A percentile compares a stretch with the other conserved stretches of the same genome.
Conservation (phyloP, 2,329 filamentous ascomycete species). For the Fusarium devonianum region DNA sequence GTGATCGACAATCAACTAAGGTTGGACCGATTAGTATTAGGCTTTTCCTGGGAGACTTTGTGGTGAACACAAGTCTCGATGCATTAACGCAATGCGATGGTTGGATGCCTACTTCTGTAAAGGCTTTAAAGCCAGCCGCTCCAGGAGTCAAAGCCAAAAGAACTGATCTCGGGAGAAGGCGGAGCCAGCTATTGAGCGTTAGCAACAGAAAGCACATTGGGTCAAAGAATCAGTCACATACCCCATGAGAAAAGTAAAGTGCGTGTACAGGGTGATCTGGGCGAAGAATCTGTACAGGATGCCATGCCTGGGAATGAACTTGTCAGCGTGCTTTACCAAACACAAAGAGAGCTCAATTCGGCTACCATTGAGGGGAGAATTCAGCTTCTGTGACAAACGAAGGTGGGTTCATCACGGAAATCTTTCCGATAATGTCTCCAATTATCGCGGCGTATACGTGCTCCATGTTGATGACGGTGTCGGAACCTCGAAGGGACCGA, state of each 20-base stretch:
- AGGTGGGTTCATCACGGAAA: neutral
- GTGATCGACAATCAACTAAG: neutral
- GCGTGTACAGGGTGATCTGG: neutral
- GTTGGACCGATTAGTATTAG: neutral
- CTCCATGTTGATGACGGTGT: neutral
- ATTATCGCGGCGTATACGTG: neutral
- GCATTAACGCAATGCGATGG: neutral
- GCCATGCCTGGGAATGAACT: neutral
- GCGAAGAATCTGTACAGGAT: neutral
- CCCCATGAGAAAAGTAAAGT: neutral
- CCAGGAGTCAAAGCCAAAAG: neutral
- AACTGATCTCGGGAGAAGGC: neutral
- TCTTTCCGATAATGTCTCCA: neutral
- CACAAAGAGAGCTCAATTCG: neutral
- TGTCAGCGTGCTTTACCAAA: neutral
- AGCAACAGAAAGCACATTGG: neutral
- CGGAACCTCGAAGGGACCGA: neutral
- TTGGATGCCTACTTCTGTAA: neutral
- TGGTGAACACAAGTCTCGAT: too few species aligned
- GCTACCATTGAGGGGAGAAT: neutral
- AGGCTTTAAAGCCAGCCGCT: neutral
- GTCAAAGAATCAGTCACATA: neutral
- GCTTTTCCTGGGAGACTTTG: neutral
- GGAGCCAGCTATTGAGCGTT: neutral
- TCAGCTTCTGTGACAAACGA: neutral